These are phyloP conservation scores for Boehmeria nivea DNA, from an alignment of 306 rosid species.

Conservation along the genomic window DNA sequence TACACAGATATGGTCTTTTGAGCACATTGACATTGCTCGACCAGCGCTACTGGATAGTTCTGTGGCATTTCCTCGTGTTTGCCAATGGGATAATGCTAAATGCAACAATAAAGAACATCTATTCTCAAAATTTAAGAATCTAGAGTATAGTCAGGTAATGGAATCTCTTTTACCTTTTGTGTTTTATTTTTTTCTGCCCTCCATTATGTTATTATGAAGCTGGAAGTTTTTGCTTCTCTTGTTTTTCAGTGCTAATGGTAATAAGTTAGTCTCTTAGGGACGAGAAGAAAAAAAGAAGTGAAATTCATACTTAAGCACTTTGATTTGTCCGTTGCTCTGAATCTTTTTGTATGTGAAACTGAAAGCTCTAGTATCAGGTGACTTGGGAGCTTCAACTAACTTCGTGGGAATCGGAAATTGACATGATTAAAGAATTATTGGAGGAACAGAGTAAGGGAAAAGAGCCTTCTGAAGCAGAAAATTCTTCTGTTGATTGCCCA, in stretches of 20 bases:
- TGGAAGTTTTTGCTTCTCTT: conserved; percentile 4
- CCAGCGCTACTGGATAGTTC: conserved; percentile 30
- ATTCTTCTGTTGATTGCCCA: conserved; percentile 21
- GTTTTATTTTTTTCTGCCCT: neutral
- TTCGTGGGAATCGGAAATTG: conserved; percentile 35
- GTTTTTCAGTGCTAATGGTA: too few species aligned
- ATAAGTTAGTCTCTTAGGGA: neutral
- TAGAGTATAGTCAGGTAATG: conserved; percentile 44
- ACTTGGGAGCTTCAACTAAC: conserved; percentile 46
- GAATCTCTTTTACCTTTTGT: too few species aligned
- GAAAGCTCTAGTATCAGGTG: conserved; percentile 21
- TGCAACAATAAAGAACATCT: conserved; percentile 32
- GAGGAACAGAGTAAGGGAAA: conserved; percentile 17
- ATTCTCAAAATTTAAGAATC: conserved; percentile 39
- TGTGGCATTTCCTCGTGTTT: conserved; percentile 44
- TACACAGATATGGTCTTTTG: conserved; percentile 54
- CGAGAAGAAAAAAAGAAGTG: neutral
- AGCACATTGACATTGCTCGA: conserved; percentile 55
- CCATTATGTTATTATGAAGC: too few species aligned
- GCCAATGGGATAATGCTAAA: conserved; percentile 49
- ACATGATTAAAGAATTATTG: conserved; percentile 43
- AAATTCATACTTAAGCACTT: neutral
- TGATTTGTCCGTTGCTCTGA: neutral
- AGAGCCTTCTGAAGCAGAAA: conserved; percentile 21
- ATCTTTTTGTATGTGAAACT: neutral